Evolutionary conservation across 257 asterid genomes (phyloP), one percentile per base, ranked within the genome.

Genomic region (Misopates orontium): DNA sequence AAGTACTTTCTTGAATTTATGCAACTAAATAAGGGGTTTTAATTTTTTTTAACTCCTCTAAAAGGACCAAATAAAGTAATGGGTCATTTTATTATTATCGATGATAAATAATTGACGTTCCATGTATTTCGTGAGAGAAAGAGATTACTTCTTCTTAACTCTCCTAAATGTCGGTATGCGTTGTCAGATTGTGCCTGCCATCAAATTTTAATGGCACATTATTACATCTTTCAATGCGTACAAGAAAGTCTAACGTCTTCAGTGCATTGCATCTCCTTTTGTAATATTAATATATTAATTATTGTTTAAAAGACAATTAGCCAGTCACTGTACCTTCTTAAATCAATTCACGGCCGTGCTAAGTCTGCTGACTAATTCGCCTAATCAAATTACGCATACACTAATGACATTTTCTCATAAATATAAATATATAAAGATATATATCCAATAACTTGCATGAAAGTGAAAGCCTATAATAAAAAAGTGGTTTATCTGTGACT

Each of bases 241-340:
- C 79, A 78, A 78, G 83, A 74, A 71, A 78, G 57, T 47, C 2
- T 9, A 67, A 69, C 59, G 10, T 62, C 19, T 23, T 20, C 17
- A 49, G 22, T 36, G 10, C 54, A 9, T 60, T 16, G 19, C 49
- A 48, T 7, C 12, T 16, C 2, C 40, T 22, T 41, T 45, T 57
- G 32, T 40, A 18, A 41, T 42, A 40, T 47, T 56, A 18, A n/a
- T n/a, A n/a, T n/a, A n/a, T n/a, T n/a, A n/a, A n/a, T n/a, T 5
- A 56, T 44, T 70, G 23, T 58, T 59, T 24, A 71, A 58, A 78
- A 47, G 73, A 74, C 75, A 74, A 67, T 32, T 67, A 74, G 67
- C 70, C 58, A 71, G 83, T 74, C 79, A 15, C 16, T 73, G 50
- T 77, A 28, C 60, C 82, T 69, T 77, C 36, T 69, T 49, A 60